Evolutionary conservation across 352 stramenopile genomes (phyloP).

Genomic region (Globisporangium sylvaticum): DNA sequence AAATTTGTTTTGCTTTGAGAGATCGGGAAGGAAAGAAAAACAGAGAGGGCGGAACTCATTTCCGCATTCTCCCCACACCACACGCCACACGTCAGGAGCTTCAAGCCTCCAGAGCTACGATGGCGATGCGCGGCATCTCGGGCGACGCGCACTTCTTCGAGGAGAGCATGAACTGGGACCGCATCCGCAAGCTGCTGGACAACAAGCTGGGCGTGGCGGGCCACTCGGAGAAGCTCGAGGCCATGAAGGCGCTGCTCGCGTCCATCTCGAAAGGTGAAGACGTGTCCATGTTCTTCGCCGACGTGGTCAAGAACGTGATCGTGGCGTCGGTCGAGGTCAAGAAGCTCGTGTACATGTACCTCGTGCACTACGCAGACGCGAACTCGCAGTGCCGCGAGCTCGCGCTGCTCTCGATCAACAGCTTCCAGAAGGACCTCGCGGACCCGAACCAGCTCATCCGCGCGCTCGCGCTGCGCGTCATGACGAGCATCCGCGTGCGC

Average conservation of each 20-base stretch:
- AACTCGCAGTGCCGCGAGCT: constrained; percentile 95
- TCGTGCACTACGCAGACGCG: constrained; percentile 97
- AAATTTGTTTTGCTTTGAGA: neutral
- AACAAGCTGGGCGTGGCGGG: constrained; percentile 86
- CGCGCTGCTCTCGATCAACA: constrained; percentile 97
- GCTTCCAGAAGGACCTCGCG: constrained; percentile 97
- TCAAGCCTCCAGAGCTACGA: neutral
- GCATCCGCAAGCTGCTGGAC: constrained; percentile 84
- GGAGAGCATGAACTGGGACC: constrained; percentile 92
- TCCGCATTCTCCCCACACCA: neutral
- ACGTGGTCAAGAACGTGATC: constrained; percentile 96
- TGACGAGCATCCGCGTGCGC: constrained; percentile 96
- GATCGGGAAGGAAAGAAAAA: neutral
- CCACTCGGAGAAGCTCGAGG: constrained; percentile 90
- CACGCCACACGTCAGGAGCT: no score
- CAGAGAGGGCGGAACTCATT: neutral
- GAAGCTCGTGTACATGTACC: constrained; percentile 99
- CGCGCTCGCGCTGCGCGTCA: constrained; percentile 92
- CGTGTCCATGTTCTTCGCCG: constrained; percentile 96
- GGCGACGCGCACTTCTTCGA: constrained; percentile 97
- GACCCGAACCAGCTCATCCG: constrained; percentile 94
- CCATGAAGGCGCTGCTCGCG: constrained; percentile 98
- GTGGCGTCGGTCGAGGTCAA: constrained; percentile 97
- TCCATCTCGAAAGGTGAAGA: constrained; percentile 97
- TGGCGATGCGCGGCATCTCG: constrained; percentile 66